Base-by-base conservation (phyloP, 2,329 filamentous ascomycete species). In the Penicillium hesseltinei region DNA sequence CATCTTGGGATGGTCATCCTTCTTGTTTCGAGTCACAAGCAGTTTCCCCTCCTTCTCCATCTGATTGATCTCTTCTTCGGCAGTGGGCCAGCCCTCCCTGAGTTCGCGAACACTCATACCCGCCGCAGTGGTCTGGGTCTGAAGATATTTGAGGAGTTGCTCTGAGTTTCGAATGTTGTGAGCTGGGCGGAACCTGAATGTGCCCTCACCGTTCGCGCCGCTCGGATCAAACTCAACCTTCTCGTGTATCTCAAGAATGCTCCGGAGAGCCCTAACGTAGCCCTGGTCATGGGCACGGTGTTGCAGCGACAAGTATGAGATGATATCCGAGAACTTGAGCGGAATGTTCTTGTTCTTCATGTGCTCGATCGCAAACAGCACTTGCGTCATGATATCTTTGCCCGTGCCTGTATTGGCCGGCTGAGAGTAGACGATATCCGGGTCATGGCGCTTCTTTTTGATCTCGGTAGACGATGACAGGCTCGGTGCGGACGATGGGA, bases 41-140 rank as follows among this genome's bases (percentile, higher is more conserved):
- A 97, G 82, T 73, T 88, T 88, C 69, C 92, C 88, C 71, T 90
- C 84, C 40, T 77, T 77, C 78, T 97, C 93, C 51, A 99, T 82
- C 65, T 84, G 81, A 61, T 89, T 84, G 71, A 99, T 89, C 10
- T 89, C 84, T 21, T 88, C 84, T 59, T 92, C 87, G 69, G 91
- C 95, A 67, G 88, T 88, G 25, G 88, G 87, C 94, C 94, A 99
- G 62, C 94, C 94, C 72, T 99, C 94, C 76, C 96, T 96, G 60
- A 99, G 83, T 68, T 97, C 92, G 73, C 91, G 92, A 61, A 97
- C 91, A 38, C 82, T 83, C 54, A 97, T 84, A 13, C 91, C 91
- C 63, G 88, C 86, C 1, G 91, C 90, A 58, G 92, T 92, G 51
- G 85, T 86, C 75, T 92, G 92, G 53, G 83, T 82, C 76, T 96